These are phyloP conservation scores for Tetrahymena elliotti DNA, from an alignment of 73 alveolate genomes.

Conservation along the genomic window DNA sequence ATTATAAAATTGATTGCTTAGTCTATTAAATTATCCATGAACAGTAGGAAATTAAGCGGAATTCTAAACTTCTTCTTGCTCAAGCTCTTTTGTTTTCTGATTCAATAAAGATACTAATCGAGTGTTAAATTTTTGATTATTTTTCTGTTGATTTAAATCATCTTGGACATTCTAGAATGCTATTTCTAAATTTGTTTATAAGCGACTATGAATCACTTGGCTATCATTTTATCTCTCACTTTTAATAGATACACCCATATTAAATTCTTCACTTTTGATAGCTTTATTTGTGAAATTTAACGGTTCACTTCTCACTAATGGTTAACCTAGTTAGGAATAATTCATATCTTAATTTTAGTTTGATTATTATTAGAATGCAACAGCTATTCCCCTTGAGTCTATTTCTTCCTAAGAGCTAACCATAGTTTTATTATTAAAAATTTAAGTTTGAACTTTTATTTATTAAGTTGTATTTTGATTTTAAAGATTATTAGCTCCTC, in stretches of 20 bases:
- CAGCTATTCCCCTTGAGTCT: neutral
- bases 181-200: neutral
- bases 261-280: neutral
- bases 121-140: neutral
- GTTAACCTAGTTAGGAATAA: neutral
- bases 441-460: neutral
- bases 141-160: neutral
- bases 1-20: neutral
- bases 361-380: neutral
- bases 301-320: neutral
- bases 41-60: neutral
- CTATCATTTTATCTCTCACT: neutral
- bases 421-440: neutral
- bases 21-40: neutral
- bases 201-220: neutral
- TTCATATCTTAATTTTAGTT: neutral
- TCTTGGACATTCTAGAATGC: neutral
- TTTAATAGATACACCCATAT: neutral
- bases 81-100: neutral
- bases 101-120: neutral
- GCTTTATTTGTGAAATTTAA: neutral
- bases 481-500: neutral
- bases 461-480: neutral
- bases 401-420: neutral
- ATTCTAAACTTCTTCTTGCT: neutral